Conservation (phyloP, 106 monocot genomes). For the Dendrobium officinale region DNA sequence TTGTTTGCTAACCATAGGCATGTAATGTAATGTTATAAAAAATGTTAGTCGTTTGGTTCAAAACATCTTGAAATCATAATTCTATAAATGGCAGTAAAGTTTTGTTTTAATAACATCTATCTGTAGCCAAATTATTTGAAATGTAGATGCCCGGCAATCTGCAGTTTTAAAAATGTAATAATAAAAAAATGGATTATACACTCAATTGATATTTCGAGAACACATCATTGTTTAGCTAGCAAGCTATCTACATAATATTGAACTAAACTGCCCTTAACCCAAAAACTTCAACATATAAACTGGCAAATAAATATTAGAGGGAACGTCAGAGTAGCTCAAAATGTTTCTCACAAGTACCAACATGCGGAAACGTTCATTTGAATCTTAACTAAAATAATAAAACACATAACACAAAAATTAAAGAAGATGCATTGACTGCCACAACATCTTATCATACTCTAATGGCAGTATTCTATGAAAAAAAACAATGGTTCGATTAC, state of each 20-base stretch:
- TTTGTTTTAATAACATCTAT: not conserved
- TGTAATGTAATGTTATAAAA: not conserved
- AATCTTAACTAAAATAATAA: not conserved
- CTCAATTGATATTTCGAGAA: not conserved
- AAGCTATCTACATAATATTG: not conserved
- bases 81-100: not conserved
- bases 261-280: not conserved
- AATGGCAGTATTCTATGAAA: not conserved
- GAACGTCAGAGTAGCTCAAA: not conserved
- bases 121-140: not conserved
- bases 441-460: not conserved
- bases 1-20: not conserved
- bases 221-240: not conserved
- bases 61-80: not conserved
- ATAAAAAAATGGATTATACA: not conserved
- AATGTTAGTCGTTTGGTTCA: not conserved
- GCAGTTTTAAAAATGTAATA: not conserved
- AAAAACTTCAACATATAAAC: not conserved
- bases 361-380: not conserved
- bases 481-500: not conserved
- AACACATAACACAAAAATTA: not conserved
- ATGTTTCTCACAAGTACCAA: not conserved
- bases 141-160: not conserved
- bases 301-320: not conserved
- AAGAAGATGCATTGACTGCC: not conserved